Percentiles rank a stretch among this genome's conserved stretches.
Conservation (phyloP, 345 rosid genomes). For the Citrus reticulata region DNA sequence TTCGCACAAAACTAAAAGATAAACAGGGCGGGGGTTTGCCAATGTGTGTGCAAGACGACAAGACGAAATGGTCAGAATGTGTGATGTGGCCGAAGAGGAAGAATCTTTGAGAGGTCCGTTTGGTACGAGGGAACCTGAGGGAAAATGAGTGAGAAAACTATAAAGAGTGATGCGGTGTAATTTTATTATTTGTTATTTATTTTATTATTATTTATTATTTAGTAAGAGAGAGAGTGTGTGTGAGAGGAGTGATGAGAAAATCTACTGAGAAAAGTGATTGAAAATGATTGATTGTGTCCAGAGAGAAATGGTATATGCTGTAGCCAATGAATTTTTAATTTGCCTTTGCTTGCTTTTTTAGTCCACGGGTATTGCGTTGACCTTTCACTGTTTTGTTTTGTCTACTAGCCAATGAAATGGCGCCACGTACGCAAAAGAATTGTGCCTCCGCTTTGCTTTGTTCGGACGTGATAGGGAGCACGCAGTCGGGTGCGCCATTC, state of each 20-base stretch:
- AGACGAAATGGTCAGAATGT: background rate
- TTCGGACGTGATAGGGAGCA: too few species aligned
- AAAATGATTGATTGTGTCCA: slow-evolving; percentile 28
- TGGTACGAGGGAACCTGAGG: slow-evolving; percentile 20
- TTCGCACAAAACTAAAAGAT: slow-evolving; percentile 13
- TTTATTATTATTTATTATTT: background rate
- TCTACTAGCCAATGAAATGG: background rate
- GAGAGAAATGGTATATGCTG: background rate
- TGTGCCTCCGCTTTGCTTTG: too few species aligned
- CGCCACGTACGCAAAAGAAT: background rate
- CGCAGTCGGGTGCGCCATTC: too few species aligned
- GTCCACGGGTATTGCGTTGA: slow-evolving; percentile 15
- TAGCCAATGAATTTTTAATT: background rate
- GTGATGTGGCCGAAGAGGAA: slow-evolving; percentile 13
- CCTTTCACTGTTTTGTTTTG: background rate
- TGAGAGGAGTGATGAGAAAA: slow-evolving; percentile 5
- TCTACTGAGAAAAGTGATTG: slow-evolving; percentile 29
- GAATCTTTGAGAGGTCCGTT: slow-evolving; percentile 8
- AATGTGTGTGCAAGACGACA: background rate
- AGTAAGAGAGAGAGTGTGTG: background rate
- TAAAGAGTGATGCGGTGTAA: background rate
- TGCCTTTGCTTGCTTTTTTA: background rate
- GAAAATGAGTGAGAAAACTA: slow-evolving; percentile 22
- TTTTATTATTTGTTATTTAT: background rate
- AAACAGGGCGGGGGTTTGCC: background rate